Base-by-base conservation (phyloP, 2,329 filamentous ascomycete species). In the Neofusicoccum laricinum region DNA sequence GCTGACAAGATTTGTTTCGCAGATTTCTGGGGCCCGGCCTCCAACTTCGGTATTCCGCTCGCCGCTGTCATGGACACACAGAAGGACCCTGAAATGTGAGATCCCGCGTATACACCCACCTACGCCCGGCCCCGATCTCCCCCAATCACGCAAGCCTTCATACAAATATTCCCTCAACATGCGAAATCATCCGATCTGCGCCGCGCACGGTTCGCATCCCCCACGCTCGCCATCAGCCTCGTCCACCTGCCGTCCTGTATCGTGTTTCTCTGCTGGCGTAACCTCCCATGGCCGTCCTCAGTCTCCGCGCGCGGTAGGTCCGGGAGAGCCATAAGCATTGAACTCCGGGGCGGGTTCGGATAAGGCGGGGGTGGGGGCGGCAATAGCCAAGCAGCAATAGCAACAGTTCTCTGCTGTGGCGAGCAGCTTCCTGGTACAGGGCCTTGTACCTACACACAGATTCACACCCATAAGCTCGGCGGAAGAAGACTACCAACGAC, bases 11-110 rank as follows among this genome's bases (percentile, higher is more conserved):
- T 63, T 36, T 21, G 61, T 46, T 50, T 32, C 43, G 63, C 72
- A 83, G 81, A 83, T 71, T 83, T 83, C 76, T 83, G 81, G 81
- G 81, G 81, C 65, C 80, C 79, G 41, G 81, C 78, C 63, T 80
- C 77, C 68, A 84, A 84, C 76, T 84, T 84, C 70, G 82, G 81
- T 71, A 84, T 84, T 68, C 82, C 82, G 55, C 77, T 84, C 64
- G 82, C 82, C 38, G 82, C 82, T 34, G 81, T 84, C 61, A 81
- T 82, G 73, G 82, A 84, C 74, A 83, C 81, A 68, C 79, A 78
- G 70, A 84, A 84, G 71, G 81, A 83, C 69, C 79, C 81, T 57
- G 81, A 83, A 68, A 80, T 83, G 81, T 84, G 38, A 57, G 53
- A 50, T n/a, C 12, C 50, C 15, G 17, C 32, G 21, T 14, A 12